These are phyloP conservation scores for Dactylis glomerata DNA, from an alignment of 176 grass and related monocot species.

Conservation along the genomic window DNA sequence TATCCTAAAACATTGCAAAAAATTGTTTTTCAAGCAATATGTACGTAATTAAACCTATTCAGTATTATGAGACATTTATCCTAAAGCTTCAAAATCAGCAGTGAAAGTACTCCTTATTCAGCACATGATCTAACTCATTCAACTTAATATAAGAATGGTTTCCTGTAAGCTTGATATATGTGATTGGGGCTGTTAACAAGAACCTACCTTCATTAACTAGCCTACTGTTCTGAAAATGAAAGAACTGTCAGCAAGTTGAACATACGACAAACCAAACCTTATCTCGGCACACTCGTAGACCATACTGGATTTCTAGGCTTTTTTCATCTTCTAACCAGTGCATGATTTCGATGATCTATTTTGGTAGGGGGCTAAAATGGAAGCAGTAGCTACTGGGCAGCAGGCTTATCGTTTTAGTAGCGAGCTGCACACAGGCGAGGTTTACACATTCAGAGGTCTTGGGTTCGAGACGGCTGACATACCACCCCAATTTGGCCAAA, in stretches of 20 bases:
- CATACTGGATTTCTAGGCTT: too few species aligned
- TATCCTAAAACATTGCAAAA: too few species aligned
- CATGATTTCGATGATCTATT: too few species aligned
- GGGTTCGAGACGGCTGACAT: too few species aligned
- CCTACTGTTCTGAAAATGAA: slow-evolving; percentile 8
- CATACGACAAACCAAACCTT: neutral
- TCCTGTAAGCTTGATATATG: neutral
- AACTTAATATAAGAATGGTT: neutral
- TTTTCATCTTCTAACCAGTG: too few species aligned
- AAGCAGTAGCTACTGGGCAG: too few species aligned
- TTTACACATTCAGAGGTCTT: too few species aligned
- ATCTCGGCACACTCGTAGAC: neutral
- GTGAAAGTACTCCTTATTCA: neutral
- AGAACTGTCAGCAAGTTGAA: neutral
- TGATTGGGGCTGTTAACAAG: neutral
- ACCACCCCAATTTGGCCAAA: too few species aligned
- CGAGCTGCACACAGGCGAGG: too few species aligned
- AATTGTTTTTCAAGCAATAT: neutral
- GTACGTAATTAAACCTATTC: neutral
- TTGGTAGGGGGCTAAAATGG: too few species aligned
- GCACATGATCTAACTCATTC: neutral
- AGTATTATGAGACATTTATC: neutral
- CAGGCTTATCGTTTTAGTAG: too few species aligned
- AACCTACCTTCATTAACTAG: neutral
- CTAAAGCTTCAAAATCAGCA: neutral